Percentiles rank a stretch among this genome's conserved stretches.
Conservation (phyloP, 2,329 filamentous ascomycete species). For the Colletotrichum scovillei region DNA sequence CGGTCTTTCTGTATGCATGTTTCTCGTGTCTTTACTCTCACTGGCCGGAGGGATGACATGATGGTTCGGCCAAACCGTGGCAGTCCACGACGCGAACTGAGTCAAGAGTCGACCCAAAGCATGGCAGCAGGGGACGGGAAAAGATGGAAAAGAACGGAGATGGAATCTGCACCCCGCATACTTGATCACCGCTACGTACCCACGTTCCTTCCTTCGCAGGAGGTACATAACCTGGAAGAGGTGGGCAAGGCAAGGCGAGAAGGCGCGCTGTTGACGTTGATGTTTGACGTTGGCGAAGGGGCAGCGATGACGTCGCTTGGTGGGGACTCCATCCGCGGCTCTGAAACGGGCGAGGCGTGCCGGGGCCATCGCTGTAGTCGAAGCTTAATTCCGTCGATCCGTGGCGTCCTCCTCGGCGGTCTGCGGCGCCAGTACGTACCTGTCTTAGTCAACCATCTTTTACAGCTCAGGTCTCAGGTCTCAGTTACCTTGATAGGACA, state of each 20-base stretch:
- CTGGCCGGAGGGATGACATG: background rate
- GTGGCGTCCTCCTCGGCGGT: background rate
- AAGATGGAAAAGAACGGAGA: background rate
- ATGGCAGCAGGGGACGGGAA: background rate
- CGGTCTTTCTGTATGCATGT: background rate
- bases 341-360: slow-evolving; percentile 21
- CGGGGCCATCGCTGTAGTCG: slow-evolving; percentile 18
- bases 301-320: slow-evolving; percentile 21
- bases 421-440: background rate
- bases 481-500: background rate
- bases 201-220: too few species aligned
- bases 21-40: background rate
- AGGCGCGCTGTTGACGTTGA: background rate
- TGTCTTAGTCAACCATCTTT: too few species aligned
- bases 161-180: slow-evolving; percentile 20
- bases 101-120: background rate
- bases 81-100: background rate
- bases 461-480: too few species aligned
- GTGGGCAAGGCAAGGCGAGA: too few species aligned
- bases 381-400: slow-evolving; percentile 22
- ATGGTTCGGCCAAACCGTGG: background rate
- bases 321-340: slow-evolving; percentile 18
- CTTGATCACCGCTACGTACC: slow-evolving; percentile 10
- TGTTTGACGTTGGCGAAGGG: background rate
- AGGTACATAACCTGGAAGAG: too few species aligned